These are phyloP conservation scores for Cryphonectria japonica DNA, from an alignment of 2,329 filamentous ascomycete genomes.

Conservation along the genomic window DNA sequence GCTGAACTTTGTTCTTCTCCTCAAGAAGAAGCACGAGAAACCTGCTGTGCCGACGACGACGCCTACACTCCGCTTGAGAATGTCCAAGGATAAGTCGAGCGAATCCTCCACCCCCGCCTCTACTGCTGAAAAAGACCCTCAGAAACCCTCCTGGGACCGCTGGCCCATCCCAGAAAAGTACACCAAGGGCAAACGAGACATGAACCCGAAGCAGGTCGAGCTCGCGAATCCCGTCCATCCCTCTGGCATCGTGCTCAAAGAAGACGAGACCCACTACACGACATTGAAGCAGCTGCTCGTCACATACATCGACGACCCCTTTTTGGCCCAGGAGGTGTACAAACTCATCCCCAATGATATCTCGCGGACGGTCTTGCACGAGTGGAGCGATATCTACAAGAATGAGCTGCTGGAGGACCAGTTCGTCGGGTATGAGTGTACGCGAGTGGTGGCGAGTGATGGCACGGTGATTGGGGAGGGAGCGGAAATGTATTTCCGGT, in stretches of 20 bases:
- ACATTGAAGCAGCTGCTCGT: neutral
- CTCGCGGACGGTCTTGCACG: neutral
- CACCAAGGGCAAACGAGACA: neutral
- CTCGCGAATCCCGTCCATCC: neutral
- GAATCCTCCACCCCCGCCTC: no score
- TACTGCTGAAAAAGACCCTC: neutral
- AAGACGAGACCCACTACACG: conserved; percentile 8
- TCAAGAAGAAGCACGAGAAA: neutral
- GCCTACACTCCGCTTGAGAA: neutral
- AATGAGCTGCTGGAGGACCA: neutral
- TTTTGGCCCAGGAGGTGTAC: neutral
- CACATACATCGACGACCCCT: neutral
- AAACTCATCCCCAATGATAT: neutral
- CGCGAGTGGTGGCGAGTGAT: neutral
- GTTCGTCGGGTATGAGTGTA: neutral
- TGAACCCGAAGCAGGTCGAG: neutral
- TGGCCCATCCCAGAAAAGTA: neutral
- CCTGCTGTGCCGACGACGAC: neutral
- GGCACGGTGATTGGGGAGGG: neutral
- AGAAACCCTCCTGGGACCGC: neutral
- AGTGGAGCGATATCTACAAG: conserved; percentile 1
- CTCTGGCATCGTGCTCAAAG: neutral
- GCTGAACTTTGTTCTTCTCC: neutral
- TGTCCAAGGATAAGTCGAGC: neutral
- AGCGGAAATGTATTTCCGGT: neutral